phyloP scores from a whole-genome alignment of 2,329 filamentous ascomycete species.

The Penicillium sp. region DNA sequence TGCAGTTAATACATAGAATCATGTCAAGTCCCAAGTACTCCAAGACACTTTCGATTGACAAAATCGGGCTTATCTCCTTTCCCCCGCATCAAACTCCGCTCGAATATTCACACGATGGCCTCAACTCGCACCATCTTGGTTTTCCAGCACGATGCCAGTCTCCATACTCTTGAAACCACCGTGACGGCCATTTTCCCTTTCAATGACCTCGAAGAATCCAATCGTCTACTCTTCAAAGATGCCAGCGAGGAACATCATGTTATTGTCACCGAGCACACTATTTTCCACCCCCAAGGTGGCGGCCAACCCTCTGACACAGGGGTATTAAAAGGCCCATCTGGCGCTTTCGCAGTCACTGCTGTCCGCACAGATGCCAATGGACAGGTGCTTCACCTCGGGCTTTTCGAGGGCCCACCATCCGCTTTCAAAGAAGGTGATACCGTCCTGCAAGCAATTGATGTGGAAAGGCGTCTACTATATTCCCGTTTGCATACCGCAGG shows the following conservation, averaged over 20 bases:
- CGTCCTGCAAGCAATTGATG: conserved; percentile 59
- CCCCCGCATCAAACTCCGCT: background rate
- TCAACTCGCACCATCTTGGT: conserved; percentile 16
- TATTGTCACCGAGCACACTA: conserved; percentile 63
- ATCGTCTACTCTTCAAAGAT: conserved; percentile 59
- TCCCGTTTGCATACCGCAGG: conserved; percentile 71
- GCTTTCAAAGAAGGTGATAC: conserved; percentile 37
- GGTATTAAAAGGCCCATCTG: conserved; percentile 43
- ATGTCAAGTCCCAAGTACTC: too few relatives aligned
- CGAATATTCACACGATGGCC: background rate
- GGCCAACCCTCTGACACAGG: conserved; percentile 70
- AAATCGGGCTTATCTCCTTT: background rate
- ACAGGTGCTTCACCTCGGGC: conserved; percentile 66
- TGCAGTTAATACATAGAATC: too few relatives aligned
- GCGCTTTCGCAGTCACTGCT: conserved; percentile 52
- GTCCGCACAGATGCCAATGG: conserved; percentile 56
- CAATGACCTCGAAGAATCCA: conserved; percentile 49
- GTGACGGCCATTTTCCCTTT: conserved; percentile 52
- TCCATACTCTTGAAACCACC: conserved; percentile 43
- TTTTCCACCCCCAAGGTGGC: conserved; percentile 73
- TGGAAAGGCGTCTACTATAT: conserved; percentile 58
- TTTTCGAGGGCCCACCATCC: conserved; percentile 40
- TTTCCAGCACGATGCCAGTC: conserved; percentile 39
- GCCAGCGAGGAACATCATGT: conserved; percentile 51
- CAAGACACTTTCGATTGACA: too few relatives aligned